These are phyloP conservation scores for Cenchrus americanus DNA, from an alignment of 176 grass and related monocot species.

Conservation along the genomic window DNA sequence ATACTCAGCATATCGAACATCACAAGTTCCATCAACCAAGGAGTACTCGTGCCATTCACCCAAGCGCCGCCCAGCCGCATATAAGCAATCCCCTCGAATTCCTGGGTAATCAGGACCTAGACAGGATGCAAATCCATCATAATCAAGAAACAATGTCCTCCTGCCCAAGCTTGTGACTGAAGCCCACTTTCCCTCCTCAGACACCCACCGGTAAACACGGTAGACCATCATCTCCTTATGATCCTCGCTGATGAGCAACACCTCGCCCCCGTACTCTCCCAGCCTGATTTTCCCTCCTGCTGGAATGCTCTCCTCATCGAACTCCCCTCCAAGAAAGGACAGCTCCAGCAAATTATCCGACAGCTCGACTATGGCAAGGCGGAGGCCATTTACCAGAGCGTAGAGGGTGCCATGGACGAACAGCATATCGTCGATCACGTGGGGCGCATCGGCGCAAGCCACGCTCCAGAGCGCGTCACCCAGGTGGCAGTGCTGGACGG, in stretches of 20 bases:
- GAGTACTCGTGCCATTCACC: slow-evolving; percentile 60
- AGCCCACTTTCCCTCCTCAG: slow-evolving; percentile 46
- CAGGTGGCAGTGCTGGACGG: slow-evolving; percentile 49
- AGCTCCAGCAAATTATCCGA: slow-evolving; percentile 31
- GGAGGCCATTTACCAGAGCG: slow-evolving; percentile 53
- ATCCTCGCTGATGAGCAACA: slow-evolving; percentile 57
- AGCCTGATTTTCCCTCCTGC: slow-evolving; percentile 36
- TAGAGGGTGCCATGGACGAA: slow-evolving; percentile 63
- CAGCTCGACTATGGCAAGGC: slow-evolving; percentile 49
- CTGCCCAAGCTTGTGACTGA: slow-evolving; percentile 49
- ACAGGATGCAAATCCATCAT: slow-evolving; percentile 59
- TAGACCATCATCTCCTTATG: slow-evolving; percentile 26
- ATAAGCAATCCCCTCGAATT: slow-evolving; percentile 59
- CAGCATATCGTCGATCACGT: slow-evolving; percentile 61
- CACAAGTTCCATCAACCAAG: slow-evolving; percentile 46
- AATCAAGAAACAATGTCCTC: slow-evolving; percentile 58
- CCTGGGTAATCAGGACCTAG: slow-evolving; percentile 41
- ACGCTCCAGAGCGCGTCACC: slow-evolving; percentile 62
- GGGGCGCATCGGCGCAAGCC: neutral
- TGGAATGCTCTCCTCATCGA: neutral
- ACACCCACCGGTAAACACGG: slow-evolving; percentile 54
- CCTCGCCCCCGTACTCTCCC: slow-evolving; percentile 50
- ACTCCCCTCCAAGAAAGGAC: slow-evolving; percentile 38
- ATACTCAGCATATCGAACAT: slow-evolving; percentile 54
- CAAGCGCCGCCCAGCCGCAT: slow-evolving; percentile 40